These are phyloP conservation scores for Peronospora tabacina DNA, from an alignment of 352 stramenopile genomes.

Conservation along the genomic window DNA sequence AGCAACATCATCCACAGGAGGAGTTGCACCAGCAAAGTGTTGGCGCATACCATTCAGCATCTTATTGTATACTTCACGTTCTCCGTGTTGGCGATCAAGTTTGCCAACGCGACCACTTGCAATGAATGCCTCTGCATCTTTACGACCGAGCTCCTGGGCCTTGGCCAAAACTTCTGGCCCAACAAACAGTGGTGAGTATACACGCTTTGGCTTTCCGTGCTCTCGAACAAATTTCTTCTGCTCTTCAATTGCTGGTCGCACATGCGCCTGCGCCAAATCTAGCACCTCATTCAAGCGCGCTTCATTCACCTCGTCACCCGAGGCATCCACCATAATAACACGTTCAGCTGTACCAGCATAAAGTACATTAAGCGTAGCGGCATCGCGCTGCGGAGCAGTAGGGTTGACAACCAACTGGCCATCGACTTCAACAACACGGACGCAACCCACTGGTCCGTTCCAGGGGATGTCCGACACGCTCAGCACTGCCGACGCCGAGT, in stretches of 20 bases:
- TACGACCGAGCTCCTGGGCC: slow-evolving; percentile 47
- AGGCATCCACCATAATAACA: slow-evolving; percentile 87
- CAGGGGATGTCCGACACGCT: slow-evolving; percentile 85
- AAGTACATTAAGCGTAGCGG: slow-evolving; percentile 72
- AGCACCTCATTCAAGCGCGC: slow-evolving; percentile 66
- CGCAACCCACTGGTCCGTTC: slow-evolving; percentile 82
- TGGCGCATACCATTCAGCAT: slow-evolving; percentile 57
- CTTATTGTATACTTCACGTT: slow-evolving; percentile 62
- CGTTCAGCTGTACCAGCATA: slow-evolving; percentile 73
- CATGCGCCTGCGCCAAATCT: slow-evolving; percentile 57
- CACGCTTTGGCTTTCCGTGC: slow-evolving; percentile 62
- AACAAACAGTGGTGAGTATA: slow-evolving; percentile 44
- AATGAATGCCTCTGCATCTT: slow-evolving; percentile 37
- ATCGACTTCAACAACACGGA: slow-evolving; percentile 79
- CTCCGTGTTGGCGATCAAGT: slow-evolving; percentile 49
- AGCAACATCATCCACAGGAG: slow-evolving; percentile 34
- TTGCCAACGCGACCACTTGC: slow-evolving; percentile 39
- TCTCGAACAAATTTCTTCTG: slow-evolving; percentile 50
- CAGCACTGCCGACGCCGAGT: slow-evolving; percentile 83
- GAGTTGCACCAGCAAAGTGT: slow-evolving; percentile 29
- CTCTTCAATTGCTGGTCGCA: slow-evolving; percentile 49
- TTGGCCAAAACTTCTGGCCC: slow-evolving; percentile 42
- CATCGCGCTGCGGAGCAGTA: slow-evolving; percentile 57
- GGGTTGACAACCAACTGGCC: slow-evolving; percentile 91
- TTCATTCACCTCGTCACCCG: slow-evolving; percentile 69